A percentile compares a stretch with the other conserved stretches of the same genome.
These are phyloP conservation scores for Dactylis glomerata DNA, from an alignment of 176 grass and related monocot genomes.

Conservation along the genomic window DNA sequence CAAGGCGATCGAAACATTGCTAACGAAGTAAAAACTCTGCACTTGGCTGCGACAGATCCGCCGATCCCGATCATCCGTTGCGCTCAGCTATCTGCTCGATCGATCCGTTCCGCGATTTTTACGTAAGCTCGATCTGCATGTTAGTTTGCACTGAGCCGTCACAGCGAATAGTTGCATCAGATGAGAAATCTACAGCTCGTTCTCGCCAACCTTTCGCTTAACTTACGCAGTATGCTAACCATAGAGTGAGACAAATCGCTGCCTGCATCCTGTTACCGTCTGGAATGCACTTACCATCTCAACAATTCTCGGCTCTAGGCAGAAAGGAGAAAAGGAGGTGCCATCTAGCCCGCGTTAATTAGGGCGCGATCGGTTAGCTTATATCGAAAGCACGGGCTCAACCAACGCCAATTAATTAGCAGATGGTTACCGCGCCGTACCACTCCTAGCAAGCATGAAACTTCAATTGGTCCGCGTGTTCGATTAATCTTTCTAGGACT, in stretches of 20 bases:
- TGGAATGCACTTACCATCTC: not conserved
- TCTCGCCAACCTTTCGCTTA: not conserved
- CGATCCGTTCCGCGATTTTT: not conserved
- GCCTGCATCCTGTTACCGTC: not conserved
- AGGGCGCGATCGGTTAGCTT: conserved; percentile 16
- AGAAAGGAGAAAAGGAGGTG: not conserved
- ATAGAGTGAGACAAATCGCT: not conserved
- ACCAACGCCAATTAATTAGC: conserved; percentile 31
- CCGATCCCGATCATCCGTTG: not conserved
- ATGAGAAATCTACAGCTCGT: not conserved
- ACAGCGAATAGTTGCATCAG: not conserved
- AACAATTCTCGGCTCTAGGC: not conserved
- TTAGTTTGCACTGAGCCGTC: not conserved
- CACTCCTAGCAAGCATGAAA: not conserved
- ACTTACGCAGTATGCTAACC: not conserved
- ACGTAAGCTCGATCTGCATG: not conserved
- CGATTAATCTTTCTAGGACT: not conserved
- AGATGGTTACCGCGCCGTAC: not conserved
- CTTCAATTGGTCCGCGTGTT: not conserved
- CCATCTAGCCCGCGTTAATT: not conserved
- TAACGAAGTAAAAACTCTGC: not conserved
- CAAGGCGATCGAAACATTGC: not conserved
- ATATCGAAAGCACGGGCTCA: conserved; percentile 20
- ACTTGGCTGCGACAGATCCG: not conserved
- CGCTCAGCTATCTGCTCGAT: not conserved